A percentile compares a stretch with the other conserved stretches of the same genome.
Conservation (phyloP, 768 basidiomycete genomes). For the Psilocybe cubensis region DNA sequence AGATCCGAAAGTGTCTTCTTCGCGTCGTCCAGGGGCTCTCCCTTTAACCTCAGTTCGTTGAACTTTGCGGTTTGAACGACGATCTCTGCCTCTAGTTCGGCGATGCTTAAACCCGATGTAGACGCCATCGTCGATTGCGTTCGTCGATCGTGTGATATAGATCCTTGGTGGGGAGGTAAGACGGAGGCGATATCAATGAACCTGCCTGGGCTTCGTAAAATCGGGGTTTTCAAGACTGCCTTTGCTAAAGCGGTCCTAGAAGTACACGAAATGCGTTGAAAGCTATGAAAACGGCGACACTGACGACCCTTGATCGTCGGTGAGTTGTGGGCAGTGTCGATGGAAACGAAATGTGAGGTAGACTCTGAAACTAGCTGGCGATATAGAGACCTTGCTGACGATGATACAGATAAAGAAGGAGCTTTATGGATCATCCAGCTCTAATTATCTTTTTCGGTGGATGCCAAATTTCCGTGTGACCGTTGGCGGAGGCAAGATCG, state of each 20-base stretch:
- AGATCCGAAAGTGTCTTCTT: conserved; percentile 74
- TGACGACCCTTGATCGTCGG: background rate
- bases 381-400: background rate
- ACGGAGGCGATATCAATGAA: background rate
- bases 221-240: background rate
- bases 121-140: background rate
- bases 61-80: conserved; percentile 57
- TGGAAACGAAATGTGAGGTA: background rate
- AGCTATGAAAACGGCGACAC: background rate
- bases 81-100: conserved; percentile 56
- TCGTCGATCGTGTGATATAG: background rate
- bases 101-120: conserved; percentile 5
- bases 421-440: conserved; percentile 1
- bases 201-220: background rate
- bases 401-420: conserved; percentile 1
- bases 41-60: conserved; percentile 59
- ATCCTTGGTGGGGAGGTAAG: background rate
- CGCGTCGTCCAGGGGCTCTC: conserved; percentile 64
- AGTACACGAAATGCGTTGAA: background rate
- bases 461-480: too few relatives aligned
- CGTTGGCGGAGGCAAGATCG: too few relatives aligned
- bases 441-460: conserved; percentile 1
- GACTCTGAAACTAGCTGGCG: background rate
- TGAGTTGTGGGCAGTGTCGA: background rate
- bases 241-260: background rate